Conservation (phyloP, 2,329 filamentous ascomycete species). For the Alternaria alternata region DNA sequence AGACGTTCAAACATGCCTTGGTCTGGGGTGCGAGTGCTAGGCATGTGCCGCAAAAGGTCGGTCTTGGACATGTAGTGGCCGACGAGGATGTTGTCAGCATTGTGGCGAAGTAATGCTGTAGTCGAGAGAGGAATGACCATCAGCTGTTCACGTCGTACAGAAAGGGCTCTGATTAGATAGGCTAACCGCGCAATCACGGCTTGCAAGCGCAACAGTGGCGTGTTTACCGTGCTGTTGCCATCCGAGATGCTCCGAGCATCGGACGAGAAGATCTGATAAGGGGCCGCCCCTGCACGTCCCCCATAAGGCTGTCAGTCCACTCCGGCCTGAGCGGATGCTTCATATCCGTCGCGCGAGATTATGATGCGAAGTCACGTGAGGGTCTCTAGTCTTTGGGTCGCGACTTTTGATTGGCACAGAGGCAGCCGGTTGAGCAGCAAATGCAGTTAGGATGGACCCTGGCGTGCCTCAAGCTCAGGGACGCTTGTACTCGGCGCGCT, state of each 20-base stretch:
- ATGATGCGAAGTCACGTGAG: constrained; percentile 14
- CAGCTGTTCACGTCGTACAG: neutral
- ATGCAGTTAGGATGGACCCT: constrained; percentile 6
- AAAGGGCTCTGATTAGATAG: neutral
- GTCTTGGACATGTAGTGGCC: constrained; percentile 78
- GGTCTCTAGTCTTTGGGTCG: neutral
- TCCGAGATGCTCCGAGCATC: constrained; percentile 23
- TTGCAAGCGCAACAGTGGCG: constrained; percentile 15
- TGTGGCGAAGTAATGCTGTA: constrained; percentile 52
- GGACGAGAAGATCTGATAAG: constrained; percentile 26
- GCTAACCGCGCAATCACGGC: neutral
- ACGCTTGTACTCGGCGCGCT: constrained; percentile 10
- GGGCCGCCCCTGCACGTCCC: constrained; percentile 3
- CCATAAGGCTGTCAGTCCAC: constrained; percentile 25
- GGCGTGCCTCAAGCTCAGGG: neutral
- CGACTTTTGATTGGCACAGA: constrained; percentile 15
- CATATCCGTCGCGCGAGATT: constrained; percentile 15
- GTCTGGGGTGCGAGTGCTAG: constrained; percentile 97
- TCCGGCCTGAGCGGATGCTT: constrained; percentile 11
- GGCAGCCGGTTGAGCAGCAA: neutral
- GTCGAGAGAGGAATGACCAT: neutral
- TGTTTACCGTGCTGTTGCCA: constrained; percentile 12
- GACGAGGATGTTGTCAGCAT: constrained; percentile 75
- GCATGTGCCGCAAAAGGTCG: constrained; percentile 93
- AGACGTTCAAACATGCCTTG: constrained; percentile 97